A percentile compares a stretch with the other conserved stretches of the same genome.
Conservation (phyloP, 2,329 filamentous ascomycete species). For the Talaromyces sp. region DNA sequence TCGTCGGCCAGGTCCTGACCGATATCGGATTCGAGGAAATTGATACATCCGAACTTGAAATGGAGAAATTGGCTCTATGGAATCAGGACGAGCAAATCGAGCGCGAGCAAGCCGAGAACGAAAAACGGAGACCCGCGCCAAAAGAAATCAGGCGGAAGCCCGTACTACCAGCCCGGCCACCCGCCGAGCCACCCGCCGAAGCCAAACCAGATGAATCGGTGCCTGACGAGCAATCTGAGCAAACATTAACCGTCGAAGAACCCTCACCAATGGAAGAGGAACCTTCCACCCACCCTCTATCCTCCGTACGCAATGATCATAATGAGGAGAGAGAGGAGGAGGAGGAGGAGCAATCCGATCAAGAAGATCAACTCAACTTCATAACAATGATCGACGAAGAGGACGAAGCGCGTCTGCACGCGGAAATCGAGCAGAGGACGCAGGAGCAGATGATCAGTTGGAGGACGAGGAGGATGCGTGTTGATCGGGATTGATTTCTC, state of each 20-base stretch:
- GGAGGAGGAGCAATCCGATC: not conserved
- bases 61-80: slow-evolving; percentile 41
- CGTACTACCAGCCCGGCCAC: not conserved
- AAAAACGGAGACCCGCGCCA: slow-evolving; percentile 27
- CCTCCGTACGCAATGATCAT: not conserved
- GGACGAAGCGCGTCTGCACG: slow-evolving; percentile 26
- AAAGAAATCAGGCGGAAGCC: slow-evolving; percentile 11
- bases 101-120: slow-evolving; percentile 31
- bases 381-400: slow-evolving; percentile 23
- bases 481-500: not conserved
- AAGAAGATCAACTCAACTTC: slow-evolving; percentile 6
- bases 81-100: slow-evolving; percentile 41
- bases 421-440: slow-evolving; percentile 30
- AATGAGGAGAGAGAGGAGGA: not conserved
- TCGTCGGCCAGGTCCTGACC: slow-evolving; percentile 64
- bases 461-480: slow-evolving; percentile 19
- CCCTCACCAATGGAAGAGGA: not conserved
- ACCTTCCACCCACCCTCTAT: not conserved
- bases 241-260: not conserved
- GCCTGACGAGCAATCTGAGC: not conserved
- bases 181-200: no score
- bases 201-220: not conserved
- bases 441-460: slow-evolving; percentile 28
- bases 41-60: slow-evolving; percentile 45
- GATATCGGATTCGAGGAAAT: slow-evolving; percentile 68